Percentiles rank a stretch among this genome's conserved stretches.
phyloP scores from a whole-genome alignment of 1,284 basidiomycete genomes.

The Boletus holoroseus region DNA sequence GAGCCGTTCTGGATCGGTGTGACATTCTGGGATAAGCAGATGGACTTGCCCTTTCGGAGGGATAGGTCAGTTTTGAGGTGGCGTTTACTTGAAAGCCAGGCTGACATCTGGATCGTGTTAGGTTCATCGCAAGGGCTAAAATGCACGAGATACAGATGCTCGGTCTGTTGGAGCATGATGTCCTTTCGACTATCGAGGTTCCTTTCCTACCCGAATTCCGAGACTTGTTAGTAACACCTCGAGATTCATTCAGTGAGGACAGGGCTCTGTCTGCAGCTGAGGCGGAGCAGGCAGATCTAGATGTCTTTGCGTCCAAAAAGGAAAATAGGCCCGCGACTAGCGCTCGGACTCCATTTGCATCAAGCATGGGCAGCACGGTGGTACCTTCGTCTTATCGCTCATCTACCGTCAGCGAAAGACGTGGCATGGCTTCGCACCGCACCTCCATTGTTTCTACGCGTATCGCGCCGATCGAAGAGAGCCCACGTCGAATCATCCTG shows the following conservation, averaged over 20 bases:
- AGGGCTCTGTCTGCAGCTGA: constrained; percentile 43
- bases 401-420: constrained; percentile 33
- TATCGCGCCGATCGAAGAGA: constrained; percentile 65
- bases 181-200: constrained; percentile 79
- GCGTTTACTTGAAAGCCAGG: not conserved
- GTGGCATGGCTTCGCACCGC: constrained; percentile 38
- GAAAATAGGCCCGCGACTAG: constrained; percentile 34
- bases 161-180: constrained; percentile 84
- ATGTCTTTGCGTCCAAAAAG: constrained; percentile 52
- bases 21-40: constrained; percentile 80
- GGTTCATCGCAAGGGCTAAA: constrained; percentile 84
- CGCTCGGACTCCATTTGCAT: constrained; percentile 39
- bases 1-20: constrained; percentile 80
- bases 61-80: constrained; percentile 55
- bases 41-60: constrained; percentile 79
- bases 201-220: constrained; percentile 57
- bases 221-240: constrained; percentile 31
- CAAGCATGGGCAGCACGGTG: constrained; percentile 34
- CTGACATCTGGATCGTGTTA: constrained; percentile 27
- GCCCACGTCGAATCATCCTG: constrained; percentile 45
- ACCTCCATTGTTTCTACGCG: constrained; percentile 41
- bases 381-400: constrained; percentile 35
- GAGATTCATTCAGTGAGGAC: constrained; percentile 30
- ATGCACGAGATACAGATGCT: constrained; percentile 96
- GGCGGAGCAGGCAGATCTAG: constrained; percentile 66